A percentile compares a stretch with the other conserved stretches of the same genome.
These are phyloP conservation scores for Nemania sp. DNA, from an alignment of 2,329 filamentous ascomycete species.

Conservation along the genomic window DNA sequence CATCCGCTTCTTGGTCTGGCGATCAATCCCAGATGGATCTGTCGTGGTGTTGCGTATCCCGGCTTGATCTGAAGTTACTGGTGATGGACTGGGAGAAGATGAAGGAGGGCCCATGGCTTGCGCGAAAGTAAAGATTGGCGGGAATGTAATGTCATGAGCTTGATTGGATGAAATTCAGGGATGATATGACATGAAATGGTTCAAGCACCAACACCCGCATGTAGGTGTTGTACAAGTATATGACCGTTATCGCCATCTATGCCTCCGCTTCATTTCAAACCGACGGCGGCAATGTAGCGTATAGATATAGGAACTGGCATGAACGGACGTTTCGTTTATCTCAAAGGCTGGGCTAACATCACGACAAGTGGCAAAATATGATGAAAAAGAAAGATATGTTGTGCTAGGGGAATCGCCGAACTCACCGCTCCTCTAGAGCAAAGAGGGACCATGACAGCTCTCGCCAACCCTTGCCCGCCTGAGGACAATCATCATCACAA, in stretches of 20 bases:
- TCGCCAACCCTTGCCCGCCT: not conserved
- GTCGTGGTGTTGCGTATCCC: not conserved
- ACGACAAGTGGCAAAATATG: constrained; percentile 12
- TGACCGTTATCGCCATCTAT: not conserved
- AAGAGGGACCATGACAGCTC: not conserved
- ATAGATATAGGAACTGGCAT: constrained; percentile 3
- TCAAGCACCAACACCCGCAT: not conserved
- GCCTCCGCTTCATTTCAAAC: not conserved
- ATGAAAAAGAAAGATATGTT: constrained; percentile 3
- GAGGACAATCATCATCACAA: not conserved
- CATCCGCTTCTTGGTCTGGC: constrained; percentile 19
- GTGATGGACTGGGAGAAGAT: not conserved
- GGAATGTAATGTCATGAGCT: not conserved
- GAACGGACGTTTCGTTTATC: not conserved
- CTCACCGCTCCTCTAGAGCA: not conserved
- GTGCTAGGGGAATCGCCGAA: constrained; percentile 3
- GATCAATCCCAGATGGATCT: constrained; percentile 1
- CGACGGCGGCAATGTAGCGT: not conserved
- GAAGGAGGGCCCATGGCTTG: constrained; percentile 2
- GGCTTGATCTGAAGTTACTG: not conserved
- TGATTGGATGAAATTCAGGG: not conserved
- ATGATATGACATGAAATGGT: not conserved
- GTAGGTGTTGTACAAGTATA: not conserved
- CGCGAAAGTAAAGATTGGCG: not conserved
- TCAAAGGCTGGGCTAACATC: not conserved